phyloP scores from a whole-genome alignment of 1,139 yeast species.

The Debaryomyces fabryi region DNA sequence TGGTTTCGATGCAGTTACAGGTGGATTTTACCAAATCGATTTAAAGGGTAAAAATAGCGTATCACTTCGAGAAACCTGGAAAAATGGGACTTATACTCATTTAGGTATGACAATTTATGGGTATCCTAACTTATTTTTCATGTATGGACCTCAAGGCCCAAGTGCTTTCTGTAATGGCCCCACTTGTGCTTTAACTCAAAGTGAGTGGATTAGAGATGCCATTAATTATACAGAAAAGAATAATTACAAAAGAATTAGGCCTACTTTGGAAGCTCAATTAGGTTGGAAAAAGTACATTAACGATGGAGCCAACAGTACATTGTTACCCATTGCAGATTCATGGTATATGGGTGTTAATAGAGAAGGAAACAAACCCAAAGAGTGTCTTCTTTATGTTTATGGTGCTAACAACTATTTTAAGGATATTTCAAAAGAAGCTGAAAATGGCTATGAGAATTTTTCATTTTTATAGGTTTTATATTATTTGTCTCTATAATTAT shows the following conservation, averaged over 20 bases:
- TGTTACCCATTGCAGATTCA: slow-evolving; percentile 18
- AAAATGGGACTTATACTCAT: background rate
- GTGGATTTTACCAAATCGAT: slow-evolving; percentile 26
- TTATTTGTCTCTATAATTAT: too few species aligned
- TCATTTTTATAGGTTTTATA: background rate
- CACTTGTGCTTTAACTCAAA: slow-evolving; percentile 23
- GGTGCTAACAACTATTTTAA: slow-evolving; percentile 21
- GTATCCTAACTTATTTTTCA: slow-evolving; percentile 27
- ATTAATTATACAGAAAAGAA: slow-evolving; percentile 15
- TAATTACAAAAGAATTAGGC: slow-evolving; percentile 4
- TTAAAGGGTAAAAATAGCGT: slow-evolving; percentile 14
- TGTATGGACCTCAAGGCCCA: slow-evolving; percentile 32
- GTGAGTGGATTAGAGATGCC: slow-evolving; percentile 19
- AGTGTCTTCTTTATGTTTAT: slow-evolving; percentile 21
- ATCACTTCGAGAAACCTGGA: background rate
- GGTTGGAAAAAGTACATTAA: background rate
- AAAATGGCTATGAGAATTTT: slow-evolving; percentile 13
- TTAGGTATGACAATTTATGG: slow-evolving; percentile 22
- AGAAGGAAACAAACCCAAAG: slow-evolving; percentile 23
- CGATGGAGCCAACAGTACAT: background rate
- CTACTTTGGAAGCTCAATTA: background rate
- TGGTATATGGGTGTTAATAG: slow-evolving; percentile 29
- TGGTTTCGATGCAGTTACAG: slow-evolving; percentile 28
- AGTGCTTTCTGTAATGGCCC: slow-evolving; percentile 30
- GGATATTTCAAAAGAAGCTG: slow-evolving; percentile 11